Evolutionary conservation across 768 basidiomycete genomes (phyloP), one percentile per base, ranked within the genome.

Genomic region (Sarcodon sp.): DNA sequence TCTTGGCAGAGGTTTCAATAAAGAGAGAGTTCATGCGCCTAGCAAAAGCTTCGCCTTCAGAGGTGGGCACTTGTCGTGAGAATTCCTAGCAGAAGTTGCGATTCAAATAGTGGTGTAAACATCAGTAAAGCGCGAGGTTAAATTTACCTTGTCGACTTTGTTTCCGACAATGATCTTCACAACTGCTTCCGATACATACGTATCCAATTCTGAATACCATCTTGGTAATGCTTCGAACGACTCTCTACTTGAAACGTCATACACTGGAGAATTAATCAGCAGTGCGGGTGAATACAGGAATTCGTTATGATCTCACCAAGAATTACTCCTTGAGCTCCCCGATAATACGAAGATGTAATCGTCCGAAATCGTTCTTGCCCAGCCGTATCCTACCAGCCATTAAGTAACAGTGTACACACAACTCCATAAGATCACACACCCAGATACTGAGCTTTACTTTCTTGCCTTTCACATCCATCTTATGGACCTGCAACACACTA

Each of bases 341-440:
- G 77, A 59, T 98, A 99, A 58, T 98, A 99, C 7, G 87, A 89
- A 2, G 85, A 85, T 4, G 96, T 98, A 55, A 99, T 84, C 3
- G 93, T 96, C 43, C 91, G 75, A 61, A 97, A 99, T 5, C 94
- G 80, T 65, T 99, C 96, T 63, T 98, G 94, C 0, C 96, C 94
- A 45, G 92, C 90, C 0, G 91, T 94, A 57, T 96, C 90, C 90
- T 92, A 55, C n/a, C 11, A 21, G 50, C 49, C 31, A 46, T 48
- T 46, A 50, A 18, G 16, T 15, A 37, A 45, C 33, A 33, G 44
- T n/a, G n/a, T 12, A 18, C 33, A 13, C 27, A 35, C n/a, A 31
- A 15, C 11, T 35, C 39, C 15, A 38, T 37, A 16, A 6, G 13
- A 41, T 33, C 46, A 64, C 83, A 52, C 56, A 94, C 93, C 96